Evolutionary conservation across 2,329 filamentous ascomycete species (phyloP).

Genomic region (Bertia moriformis): DNA sequence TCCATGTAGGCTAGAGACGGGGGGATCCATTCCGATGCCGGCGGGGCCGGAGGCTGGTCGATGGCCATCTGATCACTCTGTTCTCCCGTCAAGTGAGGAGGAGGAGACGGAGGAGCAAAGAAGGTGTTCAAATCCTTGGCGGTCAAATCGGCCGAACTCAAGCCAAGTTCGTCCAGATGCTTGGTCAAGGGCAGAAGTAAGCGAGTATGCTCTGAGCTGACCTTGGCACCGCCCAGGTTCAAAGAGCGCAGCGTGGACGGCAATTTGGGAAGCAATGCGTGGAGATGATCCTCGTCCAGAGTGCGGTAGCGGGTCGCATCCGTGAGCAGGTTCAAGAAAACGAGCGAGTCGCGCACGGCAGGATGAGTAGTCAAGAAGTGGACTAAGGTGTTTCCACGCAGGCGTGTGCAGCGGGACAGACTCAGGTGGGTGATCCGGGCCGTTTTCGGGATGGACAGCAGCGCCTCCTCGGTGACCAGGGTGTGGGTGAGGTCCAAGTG

Average conservation of each 20-base stretch:
- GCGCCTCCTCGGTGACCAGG: slow-evolving; percentile 56
- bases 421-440: slow-evolving; percentile 66
- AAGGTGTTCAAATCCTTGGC: slow-evolving; percentile 50
- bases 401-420: slow-evolving; percentile 58
- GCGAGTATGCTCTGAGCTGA: slow-evolving; percentile 49
- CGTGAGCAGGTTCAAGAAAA: slow-evolving; percentile 60
- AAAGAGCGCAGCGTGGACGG: slow-evolving; percentile 57
- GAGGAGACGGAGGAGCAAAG: slow-evolving; percentile 23
- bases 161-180: slow-evolving; percentile 61
- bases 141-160: slow-evolving; percentile 49
- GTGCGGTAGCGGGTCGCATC: slow-evolving; percentile 62
- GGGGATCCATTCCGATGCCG: not conserved
- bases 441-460: slow-evolving; percentile 56
- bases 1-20: slow-evolving; percentile 63
- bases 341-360: slow-evolving; percentile 41
- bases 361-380: slow-evolving; percentile 60
- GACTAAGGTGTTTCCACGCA: slow-evolving; percentile 53
- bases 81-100: not conserved
- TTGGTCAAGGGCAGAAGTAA: slow-evolving; percentile 51
- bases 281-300: slow-evolving; percentile 50
- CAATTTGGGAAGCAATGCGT: slow-evolving; percentile 48
- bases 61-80: slow-evolving; percentile 10
- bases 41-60: not conserved
- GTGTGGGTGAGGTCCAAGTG: slow-evolving; percentile 72
- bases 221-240: slow-evolving; percentile 61